Base-by-base conservation (phyloP, 2,329 filamentous ascomycete species). In the Pseudogymnoascus sp. region DNA sequence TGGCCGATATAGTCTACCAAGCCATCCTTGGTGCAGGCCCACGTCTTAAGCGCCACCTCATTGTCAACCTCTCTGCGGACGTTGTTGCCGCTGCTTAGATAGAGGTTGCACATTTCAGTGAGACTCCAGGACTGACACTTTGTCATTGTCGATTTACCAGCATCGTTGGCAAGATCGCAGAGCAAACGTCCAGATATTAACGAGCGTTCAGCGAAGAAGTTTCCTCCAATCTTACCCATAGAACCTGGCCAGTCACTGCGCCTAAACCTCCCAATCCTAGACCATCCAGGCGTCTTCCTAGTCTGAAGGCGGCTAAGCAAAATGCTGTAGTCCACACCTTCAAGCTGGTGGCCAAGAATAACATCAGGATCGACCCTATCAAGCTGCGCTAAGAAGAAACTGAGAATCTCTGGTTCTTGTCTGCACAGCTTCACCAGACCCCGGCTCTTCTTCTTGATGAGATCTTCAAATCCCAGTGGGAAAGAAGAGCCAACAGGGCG, bases 71-170 rank as follows among this genome's bases (percentile, higher is more conserved):
- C 94, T 61, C 87, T 85, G 41, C 94, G 88, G 41, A 80, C 80
- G 70, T 87, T 87, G 61, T 85, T 84, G 25, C 84, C 84, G 16
- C 47, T 54, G 33, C 86, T 82, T 4, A 99, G 86, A 67, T 97
- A 96, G 14, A 97, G 81, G 65, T 87, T 90, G 73, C 92, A 96
- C 92, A 99, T 99, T 74, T 99, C 94, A 1, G 93, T 95, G 74
- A 99, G 80, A 73, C 89, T 96, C 94, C 94, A 99, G 2, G 92
- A 96, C 74, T 97, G 93, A 74, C 94, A 99, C 76, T 96, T 96
- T 69, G 84, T 87, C 93, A 97, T 97, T 66, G 92, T 84, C 9
- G 93, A 97, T 78, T 97, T 97, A 74, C 94, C 94, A 70, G 95
- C 90, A 68, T 99, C 94, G 72, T 99, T 99, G 62, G 88, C 92